These are phyloP conservation scores for Lachnellula subtilissima DNA, from an alignment of 2,329 filamentous ascomycete genomes.

Conservation along the genomic window DNA sequence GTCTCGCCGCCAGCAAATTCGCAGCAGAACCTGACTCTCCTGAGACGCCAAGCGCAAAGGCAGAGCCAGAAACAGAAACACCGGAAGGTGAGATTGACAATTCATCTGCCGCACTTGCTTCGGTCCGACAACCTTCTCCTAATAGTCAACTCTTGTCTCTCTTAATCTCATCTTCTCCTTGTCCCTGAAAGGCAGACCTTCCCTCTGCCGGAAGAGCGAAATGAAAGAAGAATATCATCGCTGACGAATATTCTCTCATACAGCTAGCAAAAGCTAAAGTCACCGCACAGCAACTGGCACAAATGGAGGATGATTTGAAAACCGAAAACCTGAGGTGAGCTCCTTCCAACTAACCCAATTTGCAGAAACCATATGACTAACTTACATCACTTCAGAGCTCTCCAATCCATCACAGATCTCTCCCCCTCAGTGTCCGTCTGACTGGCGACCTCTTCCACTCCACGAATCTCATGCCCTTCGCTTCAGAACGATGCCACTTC, in stretches of 20 bases:
- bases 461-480: background rate
- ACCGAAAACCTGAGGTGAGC: constrained; percentile 46
- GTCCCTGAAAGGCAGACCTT: background rate
- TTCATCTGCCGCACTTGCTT: constrained; percentile 61
- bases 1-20: constrained; percentile 51
- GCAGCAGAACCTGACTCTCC: constrained; percentile 38
- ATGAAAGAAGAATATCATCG: background rate
- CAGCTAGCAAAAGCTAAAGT: constrained; percentile 33
- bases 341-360: background rate
- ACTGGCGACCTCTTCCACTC: background rate
- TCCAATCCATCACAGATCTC: constrained; percentile 33
- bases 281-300: constrained; percentile 36
- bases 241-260: constrained; percentile 17
- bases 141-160: constrained; percentile 17
- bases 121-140: constrained; percentile 48
- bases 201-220: background rate
- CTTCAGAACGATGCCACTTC: background rate
- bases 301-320: constrained; percentile 53
- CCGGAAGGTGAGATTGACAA: constrained; percentile 58
- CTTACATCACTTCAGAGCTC: constrained; percentile 28
- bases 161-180: background rate
- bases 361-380: background rate
- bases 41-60: constrained; percentile 32
- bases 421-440: constrained; percentile 5
- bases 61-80: constrained; percentile 34